These are phyloP conservation scores for Neoconidiobolus thromboides DNA, from an alignment of 371 early-diverging fungal species.

Conservation along the genomic window DNA sequence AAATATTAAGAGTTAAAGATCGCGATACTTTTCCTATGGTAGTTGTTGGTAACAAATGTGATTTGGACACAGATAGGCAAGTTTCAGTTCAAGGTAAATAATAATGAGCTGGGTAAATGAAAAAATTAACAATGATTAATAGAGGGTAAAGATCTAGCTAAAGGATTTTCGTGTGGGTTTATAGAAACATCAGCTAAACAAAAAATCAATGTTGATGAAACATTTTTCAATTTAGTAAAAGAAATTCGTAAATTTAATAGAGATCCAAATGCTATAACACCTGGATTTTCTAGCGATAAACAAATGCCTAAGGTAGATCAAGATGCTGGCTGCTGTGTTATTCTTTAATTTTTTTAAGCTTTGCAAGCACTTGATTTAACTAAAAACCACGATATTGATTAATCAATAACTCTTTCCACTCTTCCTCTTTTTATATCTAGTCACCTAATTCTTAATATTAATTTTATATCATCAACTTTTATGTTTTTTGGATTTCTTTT, in stretches of 20 bases:
- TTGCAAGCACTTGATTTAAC: no score
- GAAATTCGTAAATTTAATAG: constrained; percentile 58
- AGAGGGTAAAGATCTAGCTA: constrained; percentile 76
- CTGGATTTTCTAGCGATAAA: no score
- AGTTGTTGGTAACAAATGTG: constrained; percentile 89
- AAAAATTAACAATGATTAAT: constrained; percentile 3
- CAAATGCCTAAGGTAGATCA: no score
- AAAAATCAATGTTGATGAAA: constrained; percentile 76
- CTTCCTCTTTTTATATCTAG: no score
- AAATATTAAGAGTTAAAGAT: constrained; percentile 68
- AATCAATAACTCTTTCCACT: no score
- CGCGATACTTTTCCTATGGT: constrained; percentile 66
- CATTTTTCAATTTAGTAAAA: constrained; percentile 74
- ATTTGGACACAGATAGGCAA: constrained; percentile 58
- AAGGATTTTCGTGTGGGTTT: constrained; percentile 52
- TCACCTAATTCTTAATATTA: no score
- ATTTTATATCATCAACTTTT: no score
- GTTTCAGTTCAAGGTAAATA: constrained; percentile 25
- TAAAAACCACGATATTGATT: no score
- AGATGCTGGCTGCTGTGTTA: no score
- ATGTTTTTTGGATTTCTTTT: no score
- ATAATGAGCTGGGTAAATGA: not conserved
- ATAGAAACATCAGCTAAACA: constrained; percentile 86
- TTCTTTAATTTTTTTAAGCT: no score
- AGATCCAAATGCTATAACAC: constrained; percentile 12